These are phyloP conservation scores for Pyrus bretschneideri DNA, from an alignment of 306 rosid species.

Conservation along the genomic window DNA sequence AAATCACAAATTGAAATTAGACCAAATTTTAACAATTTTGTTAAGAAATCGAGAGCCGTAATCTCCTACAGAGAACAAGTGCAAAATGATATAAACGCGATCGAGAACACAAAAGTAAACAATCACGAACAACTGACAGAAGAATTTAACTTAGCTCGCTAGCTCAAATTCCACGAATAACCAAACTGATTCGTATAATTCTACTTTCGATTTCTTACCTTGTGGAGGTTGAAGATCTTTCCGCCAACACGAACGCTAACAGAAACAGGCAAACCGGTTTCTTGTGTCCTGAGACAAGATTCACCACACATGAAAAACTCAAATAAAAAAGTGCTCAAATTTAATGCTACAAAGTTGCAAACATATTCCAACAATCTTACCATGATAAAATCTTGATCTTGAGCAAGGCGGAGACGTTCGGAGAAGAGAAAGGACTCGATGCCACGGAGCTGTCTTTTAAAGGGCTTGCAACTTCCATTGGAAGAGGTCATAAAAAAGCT, in stretches of 20 bases:
- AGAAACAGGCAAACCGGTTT: slow-evolving; percentile 79
- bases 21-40: not conserved
- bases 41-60: no score
- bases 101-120: not conserved
- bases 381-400: slow-evolving; percentile 81
- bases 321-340: not conserved
- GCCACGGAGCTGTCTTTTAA: slow-evolving; percentile 34
- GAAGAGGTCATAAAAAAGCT: slow-evolving; percentile 15
- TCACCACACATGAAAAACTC: not conserved
- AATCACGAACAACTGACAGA: not conserved
- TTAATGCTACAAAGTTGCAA: not conserved
- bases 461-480: slow-evolving; percentile 54
- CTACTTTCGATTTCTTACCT: slow-evolving; percentile 25
- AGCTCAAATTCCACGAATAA: not conserved
- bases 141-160: no score
- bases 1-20: not conserved
- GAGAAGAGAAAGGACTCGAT: slow-evolving; percentile 76
- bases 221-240: slow-evolving; percentile 63
- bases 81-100: not conserved
- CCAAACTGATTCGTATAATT: not conserved
- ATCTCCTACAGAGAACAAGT: no score
- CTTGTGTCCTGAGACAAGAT: slow-evolving; percentile 67
- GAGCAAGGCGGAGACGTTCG: slow-evolving; percentile 71
- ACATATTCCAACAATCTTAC: slow-evolving; percentile 24
- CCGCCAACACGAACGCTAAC: slow-evolving; percentile 49